phyloP scores from a whole-genome alignment of 495 filamentous ascomycete species.

The Lophiostoma macrostomum region DNA sequence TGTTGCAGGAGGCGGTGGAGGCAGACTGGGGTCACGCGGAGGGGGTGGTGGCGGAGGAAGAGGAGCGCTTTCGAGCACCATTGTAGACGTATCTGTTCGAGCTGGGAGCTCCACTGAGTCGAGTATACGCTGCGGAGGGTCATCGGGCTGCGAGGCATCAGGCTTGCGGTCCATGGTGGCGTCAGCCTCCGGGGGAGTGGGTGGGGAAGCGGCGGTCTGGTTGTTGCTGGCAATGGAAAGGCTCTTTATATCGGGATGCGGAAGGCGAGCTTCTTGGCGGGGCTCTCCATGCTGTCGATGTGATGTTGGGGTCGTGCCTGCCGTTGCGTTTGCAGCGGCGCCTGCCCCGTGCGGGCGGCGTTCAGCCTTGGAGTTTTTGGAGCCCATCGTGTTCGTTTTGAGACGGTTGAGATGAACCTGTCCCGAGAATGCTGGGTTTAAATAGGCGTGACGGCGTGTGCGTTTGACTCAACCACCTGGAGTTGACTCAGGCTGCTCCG shows the following conservation, averaged over 20 bases:
- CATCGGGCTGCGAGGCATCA: background rate
- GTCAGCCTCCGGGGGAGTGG: background rate
- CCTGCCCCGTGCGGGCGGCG: slow-evolving; percentile 1
- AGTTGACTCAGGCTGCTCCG: slow-evolving; percentile 3
- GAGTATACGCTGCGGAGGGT: background rate
- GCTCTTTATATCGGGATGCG: background rate
- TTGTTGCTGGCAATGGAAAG: background rate
- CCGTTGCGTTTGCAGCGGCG: slow-evolving; percentile 2
- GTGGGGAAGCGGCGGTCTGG: background rate
- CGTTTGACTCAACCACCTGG: slow-evolving; percentile 4
- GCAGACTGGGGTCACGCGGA: background rate
- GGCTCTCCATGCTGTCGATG: slow-evolving; percentile 4
- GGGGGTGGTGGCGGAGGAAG: background rate
- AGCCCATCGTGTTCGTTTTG: slow-evolving; percentile 3
- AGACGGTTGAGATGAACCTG: background rate
- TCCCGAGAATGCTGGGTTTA: background rate
- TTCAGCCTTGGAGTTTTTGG: slow-evolving; percentile 18
- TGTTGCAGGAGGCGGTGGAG: background rate
- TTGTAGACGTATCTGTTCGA: background rate
- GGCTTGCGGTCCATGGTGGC: background rate
- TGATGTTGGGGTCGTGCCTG: slow-evolving; percentile 1
- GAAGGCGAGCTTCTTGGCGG: background rate
- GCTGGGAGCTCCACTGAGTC: background rate
- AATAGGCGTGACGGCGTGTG: background rate
- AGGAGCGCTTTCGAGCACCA: background rate